Evolutionary conservation across 2,329 filamentous ascomycete species (phyloP).

Genomic region (Colletotrichum gloeosporioides): DNA sequence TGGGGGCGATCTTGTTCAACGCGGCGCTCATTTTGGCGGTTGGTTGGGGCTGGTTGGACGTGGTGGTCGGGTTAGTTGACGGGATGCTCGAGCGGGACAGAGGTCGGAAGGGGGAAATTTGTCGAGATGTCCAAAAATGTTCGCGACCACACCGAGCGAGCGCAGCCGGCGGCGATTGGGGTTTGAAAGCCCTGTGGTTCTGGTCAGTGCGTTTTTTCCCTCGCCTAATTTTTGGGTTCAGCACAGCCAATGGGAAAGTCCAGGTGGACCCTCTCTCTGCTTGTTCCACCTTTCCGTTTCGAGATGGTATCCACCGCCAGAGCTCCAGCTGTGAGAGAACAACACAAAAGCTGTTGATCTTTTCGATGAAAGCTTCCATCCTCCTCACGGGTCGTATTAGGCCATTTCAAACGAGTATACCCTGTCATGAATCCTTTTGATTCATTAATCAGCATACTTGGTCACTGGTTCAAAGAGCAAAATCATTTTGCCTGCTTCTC

Average conservation of each 20-base stretch:
- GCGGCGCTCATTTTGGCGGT: constrained; percentile 69
- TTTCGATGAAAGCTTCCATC: not conserved
- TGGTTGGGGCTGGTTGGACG: constrained; percentile 18
- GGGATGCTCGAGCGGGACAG: constrained; percentile 20
- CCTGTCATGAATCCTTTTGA: too few species aligned
- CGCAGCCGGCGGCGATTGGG: constrained; percentile 20
- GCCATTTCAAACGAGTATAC: too few species aligned
- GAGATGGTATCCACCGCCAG: not conserved
- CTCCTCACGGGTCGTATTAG: not conserved
- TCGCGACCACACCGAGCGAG: not conserved
- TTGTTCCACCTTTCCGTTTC: not conserved
- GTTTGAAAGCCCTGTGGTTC: constrained; percentile 24
- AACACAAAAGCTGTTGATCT: not conserved
- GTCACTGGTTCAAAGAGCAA: too few species aligned
- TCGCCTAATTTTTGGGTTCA: not conserved
- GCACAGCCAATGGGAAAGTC: not conserved
- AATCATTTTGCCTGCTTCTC: not conserved
- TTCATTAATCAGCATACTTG: too few species aligned
- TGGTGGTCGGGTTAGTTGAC: constrained; percentile 18
- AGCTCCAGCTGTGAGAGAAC: too few species aligned
- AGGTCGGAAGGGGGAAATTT: not conserved
- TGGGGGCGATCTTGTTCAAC: constrained; percentile 97
- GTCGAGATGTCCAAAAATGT: not conserved
- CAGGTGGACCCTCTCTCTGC: not conserved
- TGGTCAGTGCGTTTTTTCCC: not conserved